Base-by-base conservation (phyloP, 768 basidiomycete genomes). In the Tylopilus felleus region DNA sequence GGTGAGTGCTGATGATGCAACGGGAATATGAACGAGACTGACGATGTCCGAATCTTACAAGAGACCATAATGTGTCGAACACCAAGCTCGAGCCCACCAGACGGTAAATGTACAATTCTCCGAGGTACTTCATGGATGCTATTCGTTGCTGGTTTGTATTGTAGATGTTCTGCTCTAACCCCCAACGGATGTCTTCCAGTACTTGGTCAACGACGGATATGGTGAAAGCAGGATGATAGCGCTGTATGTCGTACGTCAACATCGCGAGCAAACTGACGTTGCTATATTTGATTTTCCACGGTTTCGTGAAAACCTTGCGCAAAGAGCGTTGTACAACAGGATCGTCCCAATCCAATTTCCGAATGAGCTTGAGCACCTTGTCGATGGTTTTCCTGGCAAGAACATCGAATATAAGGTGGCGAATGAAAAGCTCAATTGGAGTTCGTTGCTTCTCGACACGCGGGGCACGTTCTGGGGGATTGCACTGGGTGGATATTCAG, bases 291-390 rank as follows among this genome's bases (percentile, higher is more conserved):
- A 98, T 82, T 69, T 98, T 98, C 94, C 96, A 97, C 3, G 96
- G 90, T 64, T 97, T 96, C n/a, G 90, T 91, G 74, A 99, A 99
- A 38, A 91, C 83, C 66, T 91, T 90, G 74, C 88, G 85, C 8
- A 98, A 76, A 22, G 80, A 81, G 25, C 78, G 78, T 36, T 80
- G 79, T 28, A 88, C 65, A 22, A 71, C 56, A 8, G 73, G 69
- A 66, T 92, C 85, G n/a, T 96, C 91, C 97, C 97, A 99, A 63
- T 98, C 88, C 43, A 98, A 79, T 72, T 96, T 98, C 45, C 97
- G 85, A 31, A 98, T 72, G 22, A 97, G 81, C 70, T 92, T 93
- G 51, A 98, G 77, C 10, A 97, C 95, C 66, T 97, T 97, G 71
- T 99, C 97, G 59, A 98, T 88, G 5, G 93, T 93, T 71, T 85